phyloP scores from a whole-genome alignment of 805 yeast species.

The Metahyphopichia silvanorum region DNA sequence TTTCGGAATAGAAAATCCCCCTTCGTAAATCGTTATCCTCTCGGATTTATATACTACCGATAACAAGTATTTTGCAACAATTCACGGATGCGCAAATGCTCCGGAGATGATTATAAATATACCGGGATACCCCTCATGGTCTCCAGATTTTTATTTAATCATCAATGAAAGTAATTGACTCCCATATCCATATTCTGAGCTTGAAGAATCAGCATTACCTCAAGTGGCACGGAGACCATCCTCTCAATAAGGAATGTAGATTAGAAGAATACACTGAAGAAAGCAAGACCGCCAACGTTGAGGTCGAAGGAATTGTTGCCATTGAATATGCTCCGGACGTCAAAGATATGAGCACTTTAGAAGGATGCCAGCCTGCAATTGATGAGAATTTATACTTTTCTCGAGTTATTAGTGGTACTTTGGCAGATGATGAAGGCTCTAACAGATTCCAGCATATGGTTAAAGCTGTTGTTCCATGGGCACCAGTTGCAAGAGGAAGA shows the following conservation, averaged over 20 bases:
- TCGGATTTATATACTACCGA: too few relatives aligned
- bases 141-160: too few relatives aligned
- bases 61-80: too few relatives aligned
- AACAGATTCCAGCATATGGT: constrained; percentile 7
- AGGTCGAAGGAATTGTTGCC: constrained; percentile 25
- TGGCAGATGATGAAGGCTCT: constrained; percentile 8
- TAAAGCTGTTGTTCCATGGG: constrained; percentile 42
- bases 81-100: too few relatives aligned
- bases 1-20: too few relatives aligned
- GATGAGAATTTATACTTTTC: constrained; percentile 16
- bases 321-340: constrained; percentile 35
- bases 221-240: constrained; percentile 27
- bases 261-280: constrained; percentile 20
- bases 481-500: constrained; percentile 36
- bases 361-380: constrained; percentile 20
- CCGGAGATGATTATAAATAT: too few relatives aligned
- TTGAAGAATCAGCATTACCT: constrained; percentile 14
- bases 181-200: constrained; percentile 38
- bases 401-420: constrained; percentile 8
- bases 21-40: too few relatives aligned
- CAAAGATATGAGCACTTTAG: constrained; percentile 6
- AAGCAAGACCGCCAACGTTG: constrained; percentile 4
- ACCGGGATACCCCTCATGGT: too few relatives aligned
- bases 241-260: constrained; percentile 18
- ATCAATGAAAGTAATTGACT: constrained; percentile 21